Evolutionary conservation across 192 early-diverging fungal species (phyloP), one percentile per base, ranked within the genome.

Genomic region (Funneliformis geosporum): DNA sequence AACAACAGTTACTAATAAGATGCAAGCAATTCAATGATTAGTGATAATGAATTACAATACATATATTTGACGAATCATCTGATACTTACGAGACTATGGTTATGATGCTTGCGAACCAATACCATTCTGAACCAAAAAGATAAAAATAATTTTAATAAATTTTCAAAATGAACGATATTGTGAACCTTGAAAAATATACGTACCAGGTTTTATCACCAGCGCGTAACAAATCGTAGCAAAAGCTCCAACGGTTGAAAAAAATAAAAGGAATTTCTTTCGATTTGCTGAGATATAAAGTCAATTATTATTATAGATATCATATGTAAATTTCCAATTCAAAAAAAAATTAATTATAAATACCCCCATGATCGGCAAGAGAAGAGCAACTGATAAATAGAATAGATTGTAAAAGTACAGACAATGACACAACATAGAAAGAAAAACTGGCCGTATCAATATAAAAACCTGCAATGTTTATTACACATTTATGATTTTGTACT

Each of bases 321-420:
- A n/a, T n/a, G n/a, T n/a, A n/a, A 12, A 33, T 8, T 50, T 74
- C 33, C 0, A 33, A 33, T 33, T 33, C 33, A 33, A 33, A 33
- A 33, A 60, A 79, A 42, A 12, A 61, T 33, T 39, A 47, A 39
- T 28, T 7, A 23, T 4, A 67, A 79, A 38, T 81, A 82, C 81
- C 80, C 69, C 85, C 83, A 46, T 87, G 83, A 73, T 89, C 88
- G 64, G 86, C 88, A 33, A 89, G 61, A 10, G 85, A 80, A 7
- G 84, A 84, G 55, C 87, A 64, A 72, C 83, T 80, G 55, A 87
- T 86, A 76, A 84, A 86, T 33, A 87, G 47, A n/a, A n/a, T 55
- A 89, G 73, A 1, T 71, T 89, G 85, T 62, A 88, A 67, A 11
- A 86, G 76, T 23, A 83, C 81, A 11, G 84, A 83, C 50, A 88